phyloP scores from a whole-genome alignment of 345 rosid genomes.

The Arabidopsis suecica region DNA sequence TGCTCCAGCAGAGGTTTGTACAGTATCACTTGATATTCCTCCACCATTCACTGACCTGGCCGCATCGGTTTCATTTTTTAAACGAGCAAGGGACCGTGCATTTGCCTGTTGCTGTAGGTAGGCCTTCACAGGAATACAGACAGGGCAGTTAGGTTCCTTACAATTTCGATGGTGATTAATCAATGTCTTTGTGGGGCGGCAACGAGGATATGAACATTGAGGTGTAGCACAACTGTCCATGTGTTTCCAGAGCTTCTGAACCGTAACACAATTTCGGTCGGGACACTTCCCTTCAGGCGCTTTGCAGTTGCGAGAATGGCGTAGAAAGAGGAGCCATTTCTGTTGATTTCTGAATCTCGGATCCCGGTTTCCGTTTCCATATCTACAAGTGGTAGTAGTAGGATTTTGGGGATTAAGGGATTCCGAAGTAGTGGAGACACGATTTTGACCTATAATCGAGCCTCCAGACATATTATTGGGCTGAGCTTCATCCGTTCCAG shows the following conservation, averaged over 20 bases:
- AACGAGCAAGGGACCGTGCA: slow-evolving; percentile 54
- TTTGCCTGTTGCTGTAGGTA: slow-evolving; percentile 62
- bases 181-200: slow-evolving; percentile 74
- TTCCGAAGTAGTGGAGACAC: slow-evolving; percentile 54
- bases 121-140: slow-evolving; percentile 86
- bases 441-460: slow-evolving; percentile 53
- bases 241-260: slow-evolving; percentile 75
- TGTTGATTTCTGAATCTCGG: slow-evolving; percentile 76
- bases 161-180: slow-evolving; percentile 75
- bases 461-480: slow-evolving; percentile 76
- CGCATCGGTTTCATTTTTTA: slow-evolving; percentile 50
- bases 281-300: slow-evolving; percentile 92
- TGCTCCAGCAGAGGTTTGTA: slow-evolving; percentile 54
- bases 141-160: slow-evolving; percentile 78
- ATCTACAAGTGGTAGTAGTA: slow-evolving; percentile 52
- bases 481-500: slow-evolving; percentile 80
- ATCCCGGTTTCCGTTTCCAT: slow-evolving; percentile 68
- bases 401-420: slow-evolving; percentile 50
- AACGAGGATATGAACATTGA: slow-evolving; percentile 80
- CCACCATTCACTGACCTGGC: slow-evolving; percentile 47
- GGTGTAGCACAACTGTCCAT: slow-evolving; percentile 69
- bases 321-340: slow-evolving; percentile 88
- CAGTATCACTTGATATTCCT: slow-evolving; percentile 57
- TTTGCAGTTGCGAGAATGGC: slow-evolving; percentile 87
- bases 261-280: slow-evolving; percentile 65